A percentile compares a stretch with the other conserved stretches of the same genome.
Conservation (phyloP, 345 rosid species). For the Microthlaspi erraticum region DNA sequence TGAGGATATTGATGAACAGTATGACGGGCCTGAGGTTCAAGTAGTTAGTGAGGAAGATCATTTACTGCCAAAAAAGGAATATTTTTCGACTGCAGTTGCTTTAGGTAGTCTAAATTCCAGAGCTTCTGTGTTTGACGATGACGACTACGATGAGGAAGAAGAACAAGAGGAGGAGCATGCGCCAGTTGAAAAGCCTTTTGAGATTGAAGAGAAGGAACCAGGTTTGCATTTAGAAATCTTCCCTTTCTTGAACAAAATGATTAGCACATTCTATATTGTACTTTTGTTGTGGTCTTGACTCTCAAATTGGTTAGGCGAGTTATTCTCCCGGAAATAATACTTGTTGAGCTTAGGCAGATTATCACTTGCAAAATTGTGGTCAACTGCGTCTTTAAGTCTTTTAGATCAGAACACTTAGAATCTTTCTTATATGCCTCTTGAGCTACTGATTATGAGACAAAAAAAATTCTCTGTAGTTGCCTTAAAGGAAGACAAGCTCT, state of each 20-base stretch:
- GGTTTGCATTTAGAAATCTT: slow-evolving; percentile 46
- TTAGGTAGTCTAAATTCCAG: slow-evolving; percentile 50
- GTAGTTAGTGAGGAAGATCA: slow-evolving; percentile 81
- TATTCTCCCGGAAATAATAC: not conserved
- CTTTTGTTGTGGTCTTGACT: slow-evolving; percentile 35
- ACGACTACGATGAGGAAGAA: slow-evolving; percentile 93
- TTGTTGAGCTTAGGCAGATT: slow-evolving; percentile 17
- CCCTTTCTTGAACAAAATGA: slow-evolving; percentile 5
- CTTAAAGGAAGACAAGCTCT: slow-evolving; percentile 49
- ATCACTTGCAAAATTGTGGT: slow-evolving; percentile 8
- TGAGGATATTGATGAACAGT: slow-evolving; percentile 94
- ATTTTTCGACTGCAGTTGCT: slow-evolving; percentile 61
- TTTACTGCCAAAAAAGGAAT: slow-evolving; percentile 73
- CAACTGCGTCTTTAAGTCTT: slow-evolving; percentile 3
- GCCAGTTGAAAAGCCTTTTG: slow-evolving; percentile 52
- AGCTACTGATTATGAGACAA: slow-evolving; percentile 38
- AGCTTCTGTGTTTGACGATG: slow-evolving; percentile 78
- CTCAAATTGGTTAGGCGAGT: slow-evolving; percentile 6
- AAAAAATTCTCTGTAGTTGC: slow-evolving; percentile 47
- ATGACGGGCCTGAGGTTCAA: slow-evolving; percentile 90
- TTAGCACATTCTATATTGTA: slow-evolving; percentile 4
- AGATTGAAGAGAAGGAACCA: slow-evolving; percentile 50
- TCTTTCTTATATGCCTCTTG: slow-evolving; percentile 30
- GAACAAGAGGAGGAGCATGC: slow-evolving; percentile 60
- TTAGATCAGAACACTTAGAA: not conserved